A percentile compares a stretch with the other conserved stretches of the same genome.
phyloP scores from a whole-genome alignment of 2,329 filamentous ascomycete genomes.

The Claviceps cyperi region DNA sequence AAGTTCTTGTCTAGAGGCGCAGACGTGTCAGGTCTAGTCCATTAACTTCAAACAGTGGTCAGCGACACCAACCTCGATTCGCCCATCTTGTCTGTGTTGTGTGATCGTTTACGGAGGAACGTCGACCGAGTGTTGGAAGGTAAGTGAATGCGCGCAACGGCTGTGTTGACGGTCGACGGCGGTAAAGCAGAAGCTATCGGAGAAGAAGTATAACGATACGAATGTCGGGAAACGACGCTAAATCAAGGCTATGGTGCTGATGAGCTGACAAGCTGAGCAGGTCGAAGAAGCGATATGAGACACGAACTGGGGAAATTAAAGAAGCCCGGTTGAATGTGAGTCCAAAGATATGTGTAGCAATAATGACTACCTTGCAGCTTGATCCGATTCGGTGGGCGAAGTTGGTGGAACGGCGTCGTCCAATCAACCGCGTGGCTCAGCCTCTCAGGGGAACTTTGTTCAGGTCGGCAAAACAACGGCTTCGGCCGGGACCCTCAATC shows the following conservation, averaged over 20 bases:
- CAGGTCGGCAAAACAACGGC: conserved; percentile 10
- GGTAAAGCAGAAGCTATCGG: conserved; percentile 1
- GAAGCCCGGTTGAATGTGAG: conserved; percentile 1
- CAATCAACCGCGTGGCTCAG: conserved; percentile 25
- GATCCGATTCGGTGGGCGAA: conserved; percentile 1
- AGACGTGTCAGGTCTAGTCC: conserved; percentile 8
- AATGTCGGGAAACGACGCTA: background rate
- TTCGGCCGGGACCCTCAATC: background rate
- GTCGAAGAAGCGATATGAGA: conserved; percentile 7
- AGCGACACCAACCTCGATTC: conserved; percentile 28
- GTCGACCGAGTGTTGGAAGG: background rate
- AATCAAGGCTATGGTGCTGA: background rate
- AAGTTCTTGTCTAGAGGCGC: conserved; percentile 73
- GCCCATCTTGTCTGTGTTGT: conserved; percentile 26
- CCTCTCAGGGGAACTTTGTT: background rate
- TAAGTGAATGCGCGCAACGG: background rate
- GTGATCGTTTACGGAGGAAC: conserved; percentile 1
- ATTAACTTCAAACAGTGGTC: background rate
- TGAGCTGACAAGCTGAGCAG: background rate
- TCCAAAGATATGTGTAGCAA: background rate
- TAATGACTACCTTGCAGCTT: background rate
- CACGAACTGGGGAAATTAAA: conserved; percentile 6
- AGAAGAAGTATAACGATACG: conserved; percentile 1
- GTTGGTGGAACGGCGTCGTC: conserved; percentile 14
- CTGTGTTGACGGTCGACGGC: background rate